These are phyloP conservation scores for Raphanus raphanistrum DNA, from an alignment of 345 rosid genomes.

Conservation along the genomic window DNA sequence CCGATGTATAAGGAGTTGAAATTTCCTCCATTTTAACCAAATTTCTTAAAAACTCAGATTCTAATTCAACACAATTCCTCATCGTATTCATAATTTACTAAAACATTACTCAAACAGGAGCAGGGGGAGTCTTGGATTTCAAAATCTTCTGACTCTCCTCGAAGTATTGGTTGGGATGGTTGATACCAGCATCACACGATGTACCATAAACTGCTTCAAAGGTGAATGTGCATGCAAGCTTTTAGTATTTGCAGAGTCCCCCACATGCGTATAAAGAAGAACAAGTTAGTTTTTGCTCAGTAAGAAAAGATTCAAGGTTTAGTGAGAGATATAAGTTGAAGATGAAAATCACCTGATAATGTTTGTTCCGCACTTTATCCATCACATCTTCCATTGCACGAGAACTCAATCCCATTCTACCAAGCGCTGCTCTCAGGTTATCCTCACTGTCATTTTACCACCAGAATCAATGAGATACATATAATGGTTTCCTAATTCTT, in stretches of 20 bases:
- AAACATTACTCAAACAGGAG: conserved; percentile 23
- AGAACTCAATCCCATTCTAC: conserved; percentile 71
- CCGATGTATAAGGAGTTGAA: neutral
- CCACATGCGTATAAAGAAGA: conserved; percentile 9
- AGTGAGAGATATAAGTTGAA: neutral
- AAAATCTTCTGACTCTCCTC: conserved; percentile 74
- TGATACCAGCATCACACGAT: conserved; percentile 76
- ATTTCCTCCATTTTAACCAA: neutral
- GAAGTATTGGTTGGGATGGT: conserved; percentile 92
- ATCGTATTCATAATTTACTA: neutral
- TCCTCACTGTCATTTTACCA: conserved; percentile 61
- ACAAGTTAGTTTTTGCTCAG: conserved; percentile 7
- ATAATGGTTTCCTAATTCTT: no score
- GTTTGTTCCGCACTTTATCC: conserved; percentile 79
- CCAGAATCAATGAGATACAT: neutral
- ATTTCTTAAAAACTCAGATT: neutral
- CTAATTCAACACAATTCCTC: neutral
- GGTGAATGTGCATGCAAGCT: conserved; percentile 91
- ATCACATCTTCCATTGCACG: conserved; percentile 67
- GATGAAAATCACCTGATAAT: conserved; percentile 65
- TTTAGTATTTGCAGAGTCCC: conserved; percentile 17
- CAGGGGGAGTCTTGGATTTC: conserved; percentile 54
- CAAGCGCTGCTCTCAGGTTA: conserved; percentile 80
- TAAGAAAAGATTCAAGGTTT: conserved; percentile 7
- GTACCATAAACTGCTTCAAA: conserved; percentile 78